phyloP scores from a whole-genome alignment of 2,329 filamentous ascomycete species.

The Cryoendolithus antarcticus region DNA sequence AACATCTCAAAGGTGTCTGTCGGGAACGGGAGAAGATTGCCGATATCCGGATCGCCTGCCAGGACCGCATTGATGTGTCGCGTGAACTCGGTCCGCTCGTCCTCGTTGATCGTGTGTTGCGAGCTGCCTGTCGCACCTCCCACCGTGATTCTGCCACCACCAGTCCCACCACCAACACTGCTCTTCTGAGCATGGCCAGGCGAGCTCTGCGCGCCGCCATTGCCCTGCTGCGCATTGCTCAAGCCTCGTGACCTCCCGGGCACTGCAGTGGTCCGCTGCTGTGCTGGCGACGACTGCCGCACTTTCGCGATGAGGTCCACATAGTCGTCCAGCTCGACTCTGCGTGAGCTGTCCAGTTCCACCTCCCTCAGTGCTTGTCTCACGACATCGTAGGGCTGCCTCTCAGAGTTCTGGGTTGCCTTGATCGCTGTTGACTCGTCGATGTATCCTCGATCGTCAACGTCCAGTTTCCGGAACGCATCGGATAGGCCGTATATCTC shows the following conservation, averaged over 20 bases:
- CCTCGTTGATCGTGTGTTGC: constrained; percentile 98
- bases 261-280: constrained; percentile 40
- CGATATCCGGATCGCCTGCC: constrained; percentile 88
- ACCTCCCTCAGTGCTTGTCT: constrained; percentile 92
- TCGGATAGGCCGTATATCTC: constrained; percentile 90
- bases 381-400: constrained; percentile 95
- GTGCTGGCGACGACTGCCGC: constrained; percentile 40
- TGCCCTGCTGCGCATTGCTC: constrained; percentile 29
- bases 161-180: constrained; percentile 41
- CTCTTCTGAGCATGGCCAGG: constrained; percentile 58
- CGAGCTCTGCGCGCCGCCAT: constrained; percentile 17
- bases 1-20: constrained; percentile 99
- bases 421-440: constrained; percentile 96
- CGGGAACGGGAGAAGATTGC: constrained; percentile 80
- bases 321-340: constrained; percentile 95
- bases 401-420: constrained; percentile 83
- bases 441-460: constrained; percentile 94
- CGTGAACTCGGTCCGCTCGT: constrained; percentile 96
- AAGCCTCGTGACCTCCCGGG: constrained; percentile 41
- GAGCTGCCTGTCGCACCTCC: constrained; percentile 87
- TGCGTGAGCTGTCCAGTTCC: constrained; percentile 86
- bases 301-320: constrained; percentile 83
- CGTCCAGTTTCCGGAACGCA: constrained; percentile 87
- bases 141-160: constrained; percentile 66
- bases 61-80: constrained; percentile 97